Conservation (phyloP, 495 filamentous ascomycete species). For the Cercophora scortea region DNA sequence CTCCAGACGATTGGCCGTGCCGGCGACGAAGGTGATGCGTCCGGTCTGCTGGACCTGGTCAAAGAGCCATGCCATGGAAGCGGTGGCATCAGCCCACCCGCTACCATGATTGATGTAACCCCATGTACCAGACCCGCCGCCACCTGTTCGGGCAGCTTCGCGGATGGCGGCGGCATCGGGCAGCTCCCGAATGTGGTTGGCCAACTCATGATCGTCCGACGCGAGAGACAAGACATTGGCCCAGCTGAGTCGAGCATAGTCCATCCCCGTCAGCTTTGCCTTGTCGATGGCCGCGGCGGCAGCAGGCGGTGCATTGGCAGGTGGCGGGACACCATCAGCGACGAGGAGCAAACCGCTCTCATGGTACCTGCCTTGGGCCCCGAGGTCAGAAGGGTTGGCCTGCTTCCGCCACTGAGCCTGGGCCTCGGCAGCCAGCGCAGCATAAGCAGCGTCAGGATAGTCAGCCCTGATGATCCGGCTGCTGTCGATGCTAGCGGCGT, state of each 20-base stretch:
- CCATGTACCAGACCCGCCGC: conserved; percentile 47
- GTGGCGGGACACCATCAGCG: conserved; percentile 27
- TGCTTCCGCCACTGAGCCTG: conserved; percentile 63
- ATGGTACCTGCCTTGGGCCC: conserved; percentile 60
- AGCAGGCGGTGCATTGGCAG: not conserved
- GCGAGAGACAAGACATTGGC: conserved; percentile 49
- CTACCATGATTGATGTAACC: conserved; percentile 77
- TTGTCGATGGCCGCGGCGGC: conserved; percentile 15
- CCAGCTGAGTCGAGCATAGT: conserved; percentile 61
- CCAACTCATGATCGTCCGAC: conserved; percentile 24
- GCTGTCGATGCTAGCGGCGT: conserved; percentile 65
- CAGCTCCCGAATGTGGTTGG: conserved; percentile 45
- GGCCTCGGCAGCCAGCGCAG: conserved; percentile 57
- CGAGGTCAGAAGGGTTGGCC: conserved; percentile 40
- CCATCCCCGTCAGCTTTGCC: conserved; percentile 38
- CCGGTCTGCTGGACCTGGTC: conserved; percentile 43
- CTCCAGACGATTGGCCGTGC: conserved; percentile 51
- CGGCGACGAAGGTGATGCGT: conserved; percentile 57
- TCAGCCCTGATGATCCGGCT: conserved; percentile 77
- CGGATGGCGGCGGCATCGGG: conserved; percentile 41
- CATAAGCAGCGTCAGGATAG: conserved; percentile 68
- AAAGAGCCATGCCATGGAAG: conserved; percentile 57
- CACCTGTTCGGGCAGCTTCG: conserved; percentile 37
- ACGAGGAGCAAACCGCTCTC: conserved; percentile 70
- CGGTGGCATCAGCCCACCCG: conserved; percentile 82